Base-by-base conservation (phyloP, 352 stramenopile genomes). In the Pythium dissimile region DNA sequence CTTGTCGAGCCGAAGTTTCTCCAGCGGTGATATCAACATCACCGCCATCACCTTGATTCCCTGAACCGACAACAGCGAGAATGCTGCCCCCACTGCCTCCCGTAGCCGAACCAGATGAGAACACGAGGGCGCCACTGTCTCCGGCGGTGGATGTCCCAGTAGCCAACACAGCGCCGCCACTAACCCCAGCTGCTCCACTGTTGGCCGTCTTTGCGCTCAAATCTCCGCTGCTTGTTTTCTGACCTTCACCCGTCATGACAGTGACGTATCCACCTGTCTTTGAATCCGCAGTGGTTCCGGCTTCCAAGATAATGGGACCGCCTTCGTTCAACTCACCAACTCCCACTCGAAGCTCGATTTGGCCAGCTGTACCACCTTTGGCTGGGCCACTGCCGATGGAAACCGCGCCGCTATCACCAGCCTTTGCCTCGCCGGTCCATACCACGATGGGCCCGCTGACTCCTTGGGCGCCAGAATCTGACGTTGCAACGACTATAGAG, bases 321-420 rank as follows among this genome's bases (percentile, higher is more conserved):
- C 94, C 94, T 68, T 93, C 74, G 24, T 85, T 89, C 27, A 80
- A 76, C 60, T 94, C 73, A 34, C 89, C 89, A 38, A 64, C 54
- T n/a, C 86, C 86, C 50, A 88, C 79, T 47, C 58, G 48, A 1
- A 87, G 31, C 53, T 73, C 46, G 28, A 95, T 59, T 21, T 74
- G 58, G 34, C 85, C 85, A 15, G 74, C 79, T 44, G 75, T 69
- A 5, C 82, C 80, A 21, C 56, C 61, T 53, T 62, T 70, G 28
- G 82, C 75, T 38, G 69, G 9, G 30, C 85, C 85, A 23, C 69
- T 87, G 26, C n/a, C 69, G 30, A 94, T 41, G 13, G 43, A 70
- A 5, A 94, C 69, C 6, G 69, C 62, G 1, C 85, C 83, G 26
- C 72, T 85, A n/a, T 79, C 73, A 44, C 83, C 85, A 43, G 66